Base-by-base conservation (phyloP, 1,284 basidiomycete species). In the Amylostereum chailletii region DNA sequence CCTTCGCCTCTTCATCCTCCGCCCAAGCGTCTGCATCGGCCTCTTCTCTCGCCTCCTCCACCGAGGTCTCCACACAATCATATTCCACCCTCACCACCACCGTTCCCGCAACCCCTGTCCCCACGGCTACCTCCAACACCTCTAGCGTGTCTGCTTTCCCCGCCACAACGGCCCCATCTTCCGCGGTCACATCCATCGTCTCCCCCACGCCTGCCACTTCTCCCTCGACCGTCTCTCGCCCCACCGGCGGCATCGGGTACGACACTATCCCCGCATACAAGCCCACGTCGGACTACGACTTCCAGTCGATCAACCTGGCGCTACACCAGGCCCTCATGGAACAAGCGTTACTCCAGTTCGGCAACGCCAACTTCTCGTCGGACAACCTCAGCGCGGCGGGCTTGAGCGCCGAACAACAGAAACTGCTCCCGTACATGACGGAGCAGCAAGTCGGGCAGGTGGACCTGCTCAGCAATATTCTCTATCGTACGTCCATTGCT, bases 291-390 rank as follows among this genome's bases (percentile, higher is more conserved):
- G 75, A 81, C 55, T 84, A 81, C 55, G 81, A 83, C 62, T 80
- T 73, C 60, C 77, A 82, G 60, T 79, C 77, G 2, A 61, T 83
- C 70, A 74, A 72, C 51, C 64, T 84, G 27, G 81, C 69, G 2
- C 62, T 84, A 27, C 76, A 83, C 58, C 81, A 84, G 63, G 79
- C 82, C 62, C 78, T 66, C 55, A 74, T 81, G 34, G 76, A 81
- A 58, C 71, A 81, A 54, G 80, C 83, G 55, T 64, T 85, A 2
- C 84, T 85, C 71, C 72, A 80, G 58, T 67, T 77, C 54, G 81
- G 76, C 30, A 68, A 84, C 5, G 69, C 72, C 10, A 57, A 65
- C 31, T 86, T 85, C 64, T 73, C 72, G 2, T 65, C 51, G 0
- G 64, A 72, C 30, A 79, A 84, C 38, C 85, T 83, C 57, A 72